Base-by-base conservation (phyloP, 176 grass and related monocot species). In the Lolium rigidum region DNA sequence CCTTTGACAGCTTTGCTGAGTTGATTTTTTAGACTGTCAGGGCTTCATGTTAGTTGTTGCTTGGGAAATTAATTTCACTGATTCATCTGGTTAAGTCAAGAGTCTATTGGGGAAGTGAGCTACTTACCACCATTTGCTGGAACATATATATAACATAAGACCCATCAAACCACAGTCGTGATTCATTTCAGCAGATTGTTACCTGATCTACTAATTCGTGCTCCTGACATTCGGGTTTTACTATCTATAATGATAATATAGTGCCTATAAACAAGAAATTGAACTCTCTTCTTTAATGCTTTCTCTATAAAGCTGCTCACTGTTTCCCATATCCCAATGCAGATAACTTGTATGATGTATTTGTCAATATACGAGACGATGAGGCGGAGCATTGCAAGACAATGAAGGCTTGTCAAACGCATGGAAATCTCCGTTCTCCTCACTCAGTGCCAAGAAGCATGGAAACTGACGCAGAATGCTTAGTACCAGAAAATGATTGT, bases 311-410 rank as follows among this genome's bases (percentile, higher is more conserved):
- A 18, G 13, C 3, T 77, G 37, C 3, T 91, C 26, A 79, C 10
- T 83, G 43, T 60, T 83, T 72, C 47, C 41, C n/a, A 47, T 78
- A 16, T 70, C 44, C 37, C n/a, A 1, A 64, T 85, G 12, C 88
- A 98, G 93, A 98, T 49, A 98, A 92, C 76, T 83, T 95, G 0
- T 95, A 98, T 18, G 93, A 98, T 65, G 91, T 92, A 24, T 98
- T 98, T 18, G 31, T 98, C 41, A 98, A 98, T 60, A 59, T 95
- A 88, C 86, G 96, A 69, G 88, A 94, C 7, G 96, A 94, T 16
- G 96, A 98, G 58, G 91, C 88, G 2, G 96, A 98, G 48, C 96
- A 95, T 69, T 95, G 93, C 87, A 98, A 94, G 86, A 98, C 93
- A 2, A 98, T 98, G 96, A 93, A 93, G 43, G 90, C 91, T n/a